Evolutionary conservation across 768 basidiomycete species (phyloP).

Genomic region (Russula abietina): DNA sequence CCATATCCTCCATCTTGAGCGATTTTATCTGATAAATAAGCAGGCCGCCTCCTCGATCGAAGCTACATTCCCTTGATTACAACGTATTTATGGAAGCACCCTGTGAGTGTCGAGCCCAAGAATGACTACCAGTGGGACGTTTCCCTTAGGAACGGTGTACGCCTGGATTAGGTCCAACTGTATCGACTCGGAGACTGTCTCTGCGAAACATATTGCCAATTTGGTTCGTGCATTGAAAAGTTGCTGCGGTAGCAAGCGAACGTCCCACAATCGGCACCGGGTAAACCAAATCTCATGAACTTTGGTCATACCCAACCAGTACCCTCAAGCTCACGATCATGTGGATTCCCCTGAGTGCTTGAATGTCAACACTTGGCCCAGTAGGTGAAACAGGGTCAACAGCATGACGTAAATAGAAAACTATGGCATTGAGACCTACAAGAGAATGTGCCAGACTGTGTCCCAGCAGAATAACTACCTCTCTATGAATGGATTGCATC

Average conservation of each 20-base stretch:
- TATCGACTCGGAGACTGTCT: conserved; percentile 25
- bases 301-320: conserved; percentile 42
- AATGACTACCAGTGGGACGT: background rate
- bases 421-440: no score
- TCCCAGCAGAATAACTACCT: conserved; percentile 63
- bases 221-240: conserved; percentile 47
- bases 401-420: conserved; percentile 63
- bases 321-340: conserved; percentile 37
- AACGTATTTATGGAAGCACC: background rate
- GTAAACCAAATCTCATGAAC: conserved; percentile 78
- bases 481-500: conserved; percentile 45
- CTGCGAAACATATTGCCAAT: conserved; percentile 37
- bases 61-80: background rate
- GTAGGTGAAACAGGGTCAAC: conserved; percentile 53
- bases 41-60: background rate
- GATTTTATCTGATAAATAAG: no score
- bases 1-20: background rate
- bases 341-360: conserved; percentile 26
- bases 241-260: conserved; percentile 16
- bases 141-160: background rate
- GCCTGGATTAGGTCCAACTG: conserved; percentile 31
- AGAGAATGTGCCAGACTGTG: conserved; percentile 26
- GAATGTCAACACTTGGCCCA: conserved; percentile 22
- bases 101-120: background rate
- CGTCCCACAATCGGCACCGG: conserved; percentile 65